Conservation (phyloP, 2,329 filamentous ascomycete species). For the Xylariaceae sp. region DNA sequence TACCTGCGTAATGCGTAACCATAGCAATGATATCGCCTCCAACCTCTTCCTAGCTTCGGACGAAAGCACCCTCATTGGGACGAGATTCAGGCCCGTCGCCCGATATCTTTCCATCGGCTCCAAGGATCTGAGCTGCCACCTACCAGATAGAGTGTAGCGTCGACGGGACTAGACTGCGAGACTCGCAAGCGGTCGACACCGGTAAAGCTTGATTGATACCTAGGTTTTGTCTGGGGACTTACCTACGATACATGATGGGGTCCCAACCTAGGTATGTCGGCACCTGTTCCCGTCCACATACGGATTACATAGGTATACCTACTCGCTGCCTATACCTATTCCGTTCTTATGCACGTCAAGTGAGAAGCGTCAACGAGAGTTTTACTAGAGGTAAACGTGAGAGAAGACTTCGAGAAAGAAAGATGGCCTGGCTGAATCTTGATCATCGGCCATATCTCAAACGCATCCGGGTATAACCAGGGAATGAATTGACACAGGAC, state of each 20-base stretch:
- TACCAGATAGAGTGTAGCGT: not conserved
- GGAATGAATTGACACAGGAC: too few species aligned
- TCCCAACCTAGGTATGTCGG: too few species aligned
- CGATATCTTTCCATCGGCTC: not conserved
- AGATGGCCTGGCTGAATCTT: not conserved
- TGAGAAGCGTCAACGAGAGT: not conserved
- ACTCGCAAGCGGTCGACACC: too few species aligned
- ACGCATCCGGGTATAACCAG: too few species aligned
- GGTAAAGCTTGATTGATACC: not conserved
- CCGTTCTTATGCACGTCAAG: not conserved
- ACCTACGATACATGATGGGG: too few species aligned
- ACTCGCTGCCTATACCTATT: not conserved
- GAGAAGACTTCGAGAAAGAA: not conserved
- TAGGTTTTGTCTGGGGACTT: too few species aligned
- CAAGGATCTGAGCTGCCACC: not conserved
- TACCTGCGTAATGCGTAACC: not conserved
- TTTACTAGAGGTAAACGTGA: not conserved
- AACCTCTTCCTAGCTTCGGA: not conserved
- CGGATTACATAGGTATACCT: too few species aligned
- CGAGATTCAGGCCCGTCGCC: not conserved
- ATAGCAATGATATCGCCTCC: not conserved
- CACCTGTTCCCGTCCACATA: not conserved
- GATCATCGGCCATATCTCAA: too few species aligned
- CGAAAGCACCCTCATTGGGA: not conserved
- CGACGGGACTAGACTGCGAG: not conserved